Evolutionary conservation across 139 green algal genomes (phyloP).

Genomic region (Tetraselmis striata): DNA sequence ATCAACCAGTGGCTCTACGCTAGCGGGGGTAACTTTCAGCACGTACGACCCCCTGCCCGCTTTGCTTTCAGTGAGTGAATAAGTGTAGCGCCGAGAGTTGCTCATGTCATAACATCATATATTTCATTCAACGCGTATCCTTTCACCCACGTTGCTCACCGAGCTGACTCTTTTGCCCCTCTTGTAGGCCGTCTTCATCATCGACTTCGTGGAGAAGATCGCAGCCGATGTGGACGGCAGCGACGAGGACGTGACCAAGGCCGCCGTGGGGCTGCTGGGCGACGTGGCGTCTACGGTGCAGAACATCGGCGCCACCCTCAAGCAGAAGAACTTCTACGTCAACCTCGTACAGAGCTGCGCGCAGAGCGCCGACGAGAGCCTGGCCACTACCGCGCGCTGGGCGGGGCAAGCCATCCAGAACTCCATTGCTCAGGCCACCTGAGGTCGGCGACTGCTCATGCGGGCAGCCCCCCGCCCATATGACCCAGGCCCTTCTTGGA

Average conservation of each 20-base stretch:
- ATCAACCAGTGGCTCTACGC: conserved; percentile 17
- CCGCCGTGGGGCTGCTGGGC: conserved; percentile 56
- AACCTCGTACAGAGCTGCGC: conserved; percentile 32
- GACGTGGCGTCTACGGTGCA: conserved; percentile 51
- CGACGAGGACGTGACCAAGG: conserved; percentile 48
- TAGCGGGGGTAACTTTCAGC: neutral
- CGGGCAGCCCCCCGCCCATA: too few species aligned
- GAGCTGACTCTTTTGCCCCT: neutral
- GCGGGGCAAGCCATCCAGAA: conserved; percentile 22
- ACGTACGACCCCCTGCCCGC: neutral
- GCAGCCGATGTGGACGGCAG: conserved; percentile 43
- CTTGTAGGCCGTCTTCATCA: neutral
- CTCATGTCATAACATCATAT: neutral
- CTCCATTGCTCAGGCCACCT: neutral
- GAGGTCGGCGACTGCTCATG: too few species aligned
- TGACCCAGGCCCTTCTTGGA: too few species aligned
- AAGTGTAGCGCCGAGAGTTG: neutral
- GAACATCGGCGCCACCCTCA: conserved; percentile 31
- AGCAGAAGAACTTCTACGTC: conserved; percentile 32
- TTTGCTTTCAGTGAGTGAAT: neutral
- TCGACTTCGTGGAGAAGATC: conserved; percentile 57
- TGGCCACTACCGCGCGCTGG: conserved; percentile 17
- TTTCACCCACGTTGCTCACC: neutral
- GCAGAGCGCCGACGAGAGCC: conserved; percentile 6
- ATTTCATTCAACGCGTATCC: neutral